Conservation (phyloP, 2,329 filamentous ascomycete species). For the Phialocephala subalpina region DNA sequence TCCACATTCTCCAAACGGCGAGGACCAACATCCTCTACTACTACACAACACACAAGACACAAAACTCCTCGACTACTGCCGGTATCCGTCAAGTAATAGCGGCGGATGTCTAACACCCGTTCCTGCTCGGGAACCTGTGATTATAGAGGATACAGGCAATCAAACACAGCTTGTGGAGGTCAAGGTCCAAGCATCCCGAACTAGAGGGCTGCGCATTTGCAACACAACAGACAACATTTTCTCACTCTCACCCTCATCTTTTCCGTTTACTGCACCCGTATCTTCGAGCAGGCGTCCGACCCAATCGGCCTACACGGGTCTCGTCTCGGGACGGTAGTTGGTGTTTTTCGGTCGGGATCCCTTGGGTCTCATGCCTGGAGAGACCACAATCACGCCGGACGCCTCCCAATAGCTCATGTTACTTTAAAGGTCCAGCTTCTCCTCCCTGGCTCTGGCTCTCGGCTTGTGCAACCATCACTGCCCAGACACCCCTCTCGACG, state of each 20-base stretch:
- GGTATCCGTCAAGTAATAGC: slow-evolving; percentile 33
- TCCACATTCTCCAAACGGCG: slow-evolving; percentile 13
- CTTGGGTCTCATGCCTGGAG: background rate
- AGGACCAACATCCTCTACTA: background rate
- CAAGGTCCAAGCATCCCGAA: slow-evolving; percentile 22
- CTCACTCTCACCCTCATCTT: background rate
- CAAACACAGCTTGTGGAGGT: slow-evolving; percentile 32
- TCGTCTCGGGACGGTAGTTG: slow-evolving; percentile 32
- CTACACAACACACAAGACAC: slow-evolving; percentile 19
- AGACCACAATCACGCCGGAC: slow-evolving; percentile 6
- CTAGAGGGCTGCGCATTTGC: slow-evolving; percentile 18
- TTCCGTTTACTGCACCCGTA: background rate
- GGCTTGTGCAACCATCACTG: slow-evolving; percentile 17
- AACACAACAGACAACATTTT: slow-evolving; percentile 18
- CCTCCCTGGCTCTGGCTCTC: slow-evolving; percentile 17
- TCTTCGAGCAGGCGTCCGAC: slow-evolving; percentile 21
- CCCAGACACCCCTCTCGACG: slow-evolving; percentile 6
- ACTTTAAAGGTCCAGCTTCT: slow-evolving; percentile 16
- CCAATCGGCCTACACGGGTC: slow-evolving; percentile 31
- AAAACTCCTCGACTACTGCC: slow-evolving; percentile 31
- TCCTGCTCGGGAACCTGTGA: slow-evolving; percentile 30
- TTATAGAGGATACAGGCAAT: slow-evolving; percentile 33
- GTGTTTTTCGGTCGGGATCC: slow-evolving; percentile 31
- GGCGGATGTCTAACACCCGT: slow-evolving; percentile 36
- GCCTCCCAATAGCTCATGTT: slow-evolving; percentile 15